Evolutionary conservation across 805 yeast species (phyloP), one percentile per base, ranked within the genome.

Genomic region (Metschnikowia rubicola): DNA sequence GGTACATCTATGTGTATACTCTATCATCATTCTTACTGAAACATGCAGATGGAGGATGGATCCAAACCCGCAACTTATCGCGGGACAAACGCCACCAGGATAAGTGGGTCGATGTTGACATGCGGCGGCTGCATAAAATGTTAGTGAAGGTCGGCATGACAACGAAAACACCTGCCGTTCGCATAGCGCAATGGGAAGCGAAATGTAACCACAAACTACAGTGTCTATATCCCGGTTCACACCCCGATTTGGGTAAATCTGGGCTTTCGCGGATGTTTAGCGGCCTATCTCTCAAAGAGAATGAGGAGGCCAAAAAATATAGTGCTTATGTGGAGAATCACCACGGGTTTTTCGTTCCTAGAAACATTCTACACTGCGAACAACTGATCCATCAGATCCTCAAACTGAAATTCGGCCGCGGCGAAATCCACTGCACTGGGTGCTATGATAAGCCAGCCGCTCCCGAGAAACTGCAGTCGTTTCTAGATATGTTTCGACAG

Each of bases 81-180:
- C 4, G 41, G 50, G 32, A 30, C 41, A 31, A 50, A 39, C 31
- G 48, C 19, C 28, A 63, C 36, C 48, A 44, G 29, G 60, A 63
- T 32, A 53, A 64, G 35, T 67, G 74, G 64, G 51, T 57, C 2
- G 54, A 56, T 9, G 71, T 74, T 52, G 58, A 73, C 34, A 64
- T 78, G 2, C 65, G 63, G 17, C 62, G 65, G 32, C 64, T 69
- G 30, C 55, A 61, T n/a, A 63, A 66, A 38, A 65, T 75, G 3
- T 60, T 80, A 12, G 60, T 80, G 13, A 80, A 80, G 52, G 71
- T 80, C 1, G 85, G 85, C 1, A 77, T 66, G 68, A 80, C 85
- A 2, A 71, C 79, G 0, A 74, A 71, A 43, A 61, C 68, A 0
- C 80, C 79, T 1, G 52, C 52, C 2, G 52, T 53, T 7, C 60